Evolutionary conservation across 768 basidiomycete species (phyloP), one percentile per base, ranked within the genome.

Genomic region (Leccinum broughii): DNA sequence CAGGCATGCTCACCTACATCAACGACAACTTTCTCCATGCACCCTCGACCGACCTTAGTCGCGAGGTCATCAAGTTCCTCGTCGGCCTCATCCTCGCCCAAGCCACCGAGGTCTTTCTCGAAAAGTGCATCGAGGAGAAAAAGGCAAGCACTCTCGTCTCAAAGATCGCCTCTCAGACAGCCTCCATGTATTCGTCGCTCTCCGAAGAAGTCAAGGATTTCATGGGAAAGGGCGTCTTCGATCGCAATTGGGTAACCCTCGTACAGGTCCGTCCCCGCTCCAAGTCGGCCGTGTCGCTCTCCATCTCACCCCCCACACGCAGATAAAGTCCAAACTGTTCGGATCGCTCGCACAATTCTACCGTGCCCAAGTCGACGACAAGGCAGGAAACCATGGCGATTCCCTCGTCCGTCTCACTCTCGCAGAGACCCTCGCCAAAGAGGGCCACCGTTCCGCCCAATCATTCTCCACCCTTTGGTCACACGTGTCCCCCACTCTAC

Each of bases 11-110:
- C 70, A 93, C 89, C 6, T 99, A 98, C 73, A 95, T 99, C 80
- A 98, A 98, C 77, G 97, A 99, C 75, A 98, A 99, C 83, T 99
- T 99, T 74, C 79, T 99, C 0, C 97, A 99, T 68, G 97, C 96
- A 0, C 97, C 97, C 0, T 94, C 92, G 22, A 97, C 93, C 2
- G 97, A 98, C 76, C 84, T 98, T 49, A 90, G 89, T 68, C 83
- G 93, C 20, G 96, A 98, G 61, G 93, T 98, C 57, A 83, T 99
- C 80, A 95, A 96, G 74, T 92, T 96, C 66, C 80, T 97, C 41
- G 86, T 94, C 2, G 85, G 85, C n/a, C 61, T 96, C 66, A 94
- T 95, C 70, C 80, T 93, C 15, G 94, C 93, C 0, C 96, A 98
- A 75, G 95, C 95, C 1, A 94, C 92, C 0, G 96, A 98, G 72